Evolutionary conservation across 208 protist genomes (phyloP).

Genomic region (Acanthamoeba lenticulata): DNA sequence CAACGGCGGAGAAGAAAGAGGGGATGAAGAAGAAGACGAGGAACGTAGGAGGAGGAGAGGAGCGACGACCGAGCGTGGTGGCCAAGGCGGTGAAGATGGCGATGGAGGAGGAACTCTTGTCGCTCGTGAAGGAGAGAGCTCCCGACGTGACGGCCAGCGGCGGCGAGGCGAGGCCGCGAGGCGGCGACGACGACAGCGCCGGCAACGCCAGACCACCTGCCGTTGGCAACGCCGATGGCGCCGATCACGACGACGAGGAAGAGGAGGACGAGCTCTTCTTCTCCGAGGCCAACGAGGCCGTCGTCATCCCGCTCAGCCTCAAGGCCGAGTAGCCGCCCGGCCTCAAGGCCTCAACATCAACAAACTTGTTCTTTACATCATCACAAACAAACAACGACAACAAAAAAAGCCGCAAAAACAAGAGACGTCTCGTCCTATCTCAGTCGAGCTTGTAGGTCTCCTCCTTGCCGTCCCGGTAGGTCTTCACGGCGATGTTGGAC

Average conservation of each 20-base stretch:
- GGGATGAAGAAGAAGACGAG: neutral
- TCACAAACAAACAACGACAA: too few relatives aligned
- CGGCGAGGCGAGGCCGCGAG: neutral
- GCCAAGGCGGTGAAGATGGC: neutral
- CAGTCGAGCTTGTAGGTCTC: neutral
- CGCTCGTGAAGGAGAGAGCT: slow-evolving; percentile 32
- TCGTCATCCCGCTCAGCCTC: neutral
- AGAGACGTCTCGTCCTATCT: too few relatives aligned
- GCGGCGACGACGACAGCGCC: neutral
- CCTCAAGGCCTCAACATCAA: too few relatives aligned
- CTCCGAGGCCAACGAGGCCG: slow-evolving; percentile 24
- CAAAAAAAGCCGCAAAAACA: too few relatives aligned
- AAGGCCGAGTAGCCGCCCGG: slow-evolving; percentile 15
- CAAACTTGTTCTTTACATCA: too few relatives aligned
- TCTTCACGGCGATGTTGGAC: neutral
- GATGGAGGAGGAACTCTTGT: slow-evolving; percentile 13
- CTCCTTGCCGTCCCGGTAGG: neutral
- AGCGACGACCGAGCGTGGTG: neutral
- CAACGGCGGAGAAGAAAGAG: neutral
- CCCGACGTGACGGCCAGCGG: neutral
- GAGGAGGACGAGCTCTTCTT: slow-evolving; percentile 53
- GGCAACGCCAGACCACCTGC: neutral
- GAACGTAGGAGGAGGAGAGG: neutral
- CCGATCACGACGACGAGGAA: neutral
- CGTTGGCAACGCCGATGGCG: neutral